Base-by-base conservation (phyloP, 768 basidiomycete genomes). In the Rhodotorula sphaerocarpa region DNA sequence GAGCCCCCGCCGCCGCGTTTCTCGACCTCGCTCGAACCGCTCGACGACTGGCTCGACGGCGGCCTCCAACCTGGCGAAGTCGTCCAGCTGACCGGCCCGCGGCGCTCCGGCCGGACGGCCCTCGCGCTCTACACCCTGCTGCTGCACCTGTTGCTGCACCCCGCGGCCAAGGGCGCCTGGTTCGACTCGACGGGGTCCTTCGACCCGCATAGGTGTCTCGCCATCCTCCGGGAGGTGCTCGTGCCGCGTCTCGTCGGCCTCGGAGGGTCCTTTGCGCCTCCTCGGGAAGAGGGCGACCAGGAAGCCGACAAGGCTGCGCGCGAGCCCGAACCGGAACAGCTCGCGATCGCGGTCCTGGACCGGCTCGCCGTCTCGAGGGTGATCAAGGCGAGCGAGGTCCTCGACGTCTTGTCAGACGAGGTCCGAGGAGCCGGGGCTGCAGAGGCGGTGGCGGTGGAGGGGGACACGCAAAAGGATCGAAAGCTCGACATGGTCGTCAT, bases 111-210 rank as follows among this genome's bases (percentile, higher is more conserved):
- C 3, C 43, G 59, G 5, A 61, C 65, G 7, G 31, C 27, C 6
- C 20, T 66, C 16, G 59, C 56, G 21, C 50, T 66, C 20, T 55
- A 58, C 33, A 31, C 30, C 3, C 5, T 46, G 3, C 52, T 66
- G 21, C 21, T 48, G 23, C 55, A 61, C 34, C 56, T 66, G 6
- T 33, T 61, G 27, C 20, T 42, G 0, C 46, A 54, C 28, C 10
- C 20, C 1, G 45, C 41, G n/a, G 39, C 28, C 27, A 33, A 56
- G 23, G 59, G 25, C 14, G 59, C 59, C 3, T 58, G 41, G 41
- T 34, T 66, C 47, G 65, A 66, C 46, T 50, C 65, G 41, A 44
- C 14, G 28, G 51, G 46, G 9, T 11, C n/a, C 18, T 66, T 66
- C 47, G 65, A 66, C 30, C 30, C 65, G 39, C 39, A 20, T 9